Percentiles rank a stretch among this genome's conserved stretches.
Evolutionary conservation across 2,329 filamentous ascomycete species (phyloP).

Genomic region (Sclerotinia borealis): DNA sequence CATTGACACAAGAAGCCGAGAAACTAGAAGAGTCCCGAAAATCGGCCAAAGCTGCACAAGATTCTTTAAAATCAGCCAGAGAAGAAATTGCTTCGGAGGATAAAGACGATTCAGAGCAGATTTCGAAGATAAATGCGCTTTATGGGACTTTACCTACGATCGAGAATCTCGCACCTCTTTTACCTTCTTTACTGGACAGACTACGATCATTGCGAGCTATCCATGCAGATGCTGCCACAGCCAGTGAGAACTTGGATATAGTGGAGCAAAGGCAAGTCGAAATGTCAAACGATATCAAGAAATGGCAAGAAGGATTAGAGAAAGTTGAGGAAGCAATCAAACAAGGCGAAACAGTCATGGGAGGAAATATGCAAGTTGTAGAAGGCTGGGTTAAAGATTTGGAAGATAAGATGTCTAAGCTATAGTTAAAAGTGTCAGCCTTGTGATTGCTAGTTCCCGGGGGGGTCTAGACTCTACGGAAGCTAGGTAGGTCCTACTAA

Average conservation of each 20-base stretch:
- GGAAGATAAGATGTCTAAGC: constrained; percentile 65
- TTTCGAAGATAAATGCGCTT: constrained; percentile 82
- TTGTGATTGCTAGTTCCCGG: background rate
- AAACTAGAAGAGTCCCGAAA: constrained; percentile 60
- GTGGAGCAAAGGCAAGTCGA: constrained; percentile 76
- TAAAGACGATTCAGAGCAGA: constrained; percentile 59
- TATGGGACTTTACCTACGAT: constrained; percentile 87
- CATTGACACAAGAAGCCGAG: constrained; percentile 67
- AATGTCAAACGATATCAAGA: constrained; percentile 75
- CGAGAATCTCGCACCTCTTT: constrained; percentile 74
- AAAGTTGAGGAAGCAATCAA: constrained; percentile 71
- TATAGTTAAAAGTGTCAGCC: constrained; percentile 17
- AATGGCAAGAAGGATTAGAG: constrained; percentile 76
- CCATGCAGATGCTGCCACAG: constrained; percentile 79
- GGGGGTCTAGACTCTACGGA: background rate
- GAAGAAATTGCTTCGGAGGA: constrained; percentile 39
- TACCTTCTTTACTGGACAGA: constrained; percentile 80
- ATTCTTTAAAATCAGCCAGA: constrained; percentile 44
- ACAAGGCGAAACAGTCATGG: constrained; percentile 63
- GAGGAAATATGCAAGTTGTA: constrained; percentile 76
- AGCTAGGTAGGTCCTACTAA: background rate
- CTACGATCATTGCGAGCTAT: constrained; percentile 77
- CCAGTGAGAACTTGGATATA: constrained; percentile 68
- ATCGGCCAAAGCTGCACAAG: constrained; percentile 55
- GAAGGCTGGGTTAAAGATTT: constrained; percentile 84